Conservation (phyloP, 805 yeast species). For the Cyberlindnera maritima region DNA sequence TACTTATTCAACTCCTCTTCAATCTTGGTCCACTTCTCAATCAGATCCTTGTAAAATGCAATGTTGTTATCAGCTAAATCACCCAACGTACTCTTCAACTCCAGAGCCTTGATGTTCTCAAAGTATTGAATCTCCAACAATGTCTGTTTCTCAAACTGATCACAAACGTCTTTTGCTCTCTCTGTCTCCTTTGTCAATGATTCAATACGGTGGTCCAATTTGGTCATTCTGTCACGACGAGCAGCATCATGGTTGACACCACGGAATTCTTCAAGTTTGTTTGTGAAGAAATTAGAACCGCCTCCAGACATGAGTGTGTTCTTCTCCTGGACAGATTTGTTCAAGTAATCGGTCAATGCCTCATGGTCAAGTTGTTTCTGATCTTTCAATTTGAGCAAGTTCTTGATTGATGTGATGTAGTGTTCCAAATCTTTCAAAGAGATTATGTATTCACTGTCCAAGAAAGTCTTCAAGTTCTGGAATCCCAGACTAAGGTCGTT, state of each 20-base stretch:
- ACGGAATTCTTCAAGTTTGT: conserved; percentile 58
- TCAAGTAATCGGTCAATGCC: conserved; percentile 74
- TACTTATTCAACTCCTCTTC: conserved; percentile 34
- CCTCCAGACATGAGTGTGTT: conserved; percentile 50
- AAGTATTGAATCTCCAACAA: conserved; percentile 60
- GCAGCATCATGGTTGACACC: conserved; percentile 60
- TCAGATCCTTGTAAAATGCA: conserved; percentile 63
- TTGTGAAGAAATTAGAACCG: conserved; percentile 49
- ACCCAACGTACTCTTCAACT: conserved; percentile 67
- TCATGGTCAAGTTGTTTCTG: conserved; percentile 91
- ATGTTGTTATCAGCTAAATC: conserved; percentile 77
- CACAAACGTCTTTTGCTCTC: conserved; percentile 47
- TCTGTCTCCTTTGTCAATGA: conserved; percentile 49
- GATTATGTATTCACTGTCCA: conserved; percentile 80
- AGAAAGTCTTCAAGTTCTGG: conserved; percentile 42
- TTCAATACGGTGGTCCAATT: conserved; percentile 47
- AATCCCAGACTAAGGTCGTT: conserved; percentile 41
- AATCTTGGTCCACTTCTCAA: conserved; percentile 67
- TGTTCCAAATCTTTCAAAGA: conserved; percentile 86
- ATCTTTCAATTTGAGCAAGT: conserved; percentile 78
- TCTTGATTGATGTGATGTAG: conserved; percentile 63
- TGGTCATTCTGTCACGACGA: conserved; percentile 48
- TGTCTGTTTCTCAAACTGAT: conserved; percentile 54
- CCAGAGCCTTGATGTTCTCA: conserved; percentile 76
- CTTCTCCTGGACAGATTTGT: conserved; percentile 67